phyloP scores from a whole-genome alignment of 495 filamentous ascomycete genomes.

The Xylaria flabelliformis region DNA sequence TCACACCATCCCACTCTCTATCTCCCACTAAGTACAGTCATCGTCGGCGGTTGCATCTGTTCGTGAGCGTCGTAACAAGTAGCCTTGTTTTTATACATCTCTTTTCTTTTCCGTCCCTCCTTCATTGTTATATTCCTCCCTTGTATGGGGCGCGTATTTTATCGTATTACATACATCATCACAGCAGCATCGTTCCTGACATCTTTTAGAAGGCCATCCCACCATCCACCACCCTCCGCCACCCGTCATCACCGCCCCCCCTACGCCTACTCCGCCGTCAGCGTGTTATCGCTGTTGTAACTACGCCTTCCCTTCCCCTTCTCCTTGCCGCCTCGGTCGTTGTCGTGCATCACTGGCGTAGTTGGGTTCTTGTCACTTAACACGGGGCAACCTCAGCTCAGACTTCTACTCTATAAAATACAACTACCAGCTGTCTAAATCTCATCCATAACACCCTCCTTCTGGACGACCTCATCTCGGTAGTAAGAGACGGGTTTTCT shows the following conservation, averaged over 20 bases:
- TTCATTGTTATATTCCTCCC: constrained; percentile 5
- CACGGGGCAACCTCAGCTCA: background rate
- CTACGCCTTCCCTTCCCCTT: background rate
- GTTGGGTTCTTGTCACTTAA: background rate
- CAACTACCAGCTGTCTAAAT: background rate
- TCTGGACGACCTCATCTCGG: background rate
- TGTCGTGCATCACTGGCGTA: constrained; percentile 1
- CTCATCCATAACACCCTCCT: background rate
- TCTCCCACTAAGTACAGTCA: constrained; percentile 4
- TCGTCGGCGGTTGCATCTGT: constrained; percentile 6
- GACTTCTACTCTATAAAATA: background rate
- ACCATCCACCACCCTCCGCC: background rate
- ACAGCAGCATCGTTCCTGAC: background rate
- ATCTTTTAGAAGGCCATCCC: background rate
- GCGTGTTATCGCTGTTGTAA: constrained; percentile 1
- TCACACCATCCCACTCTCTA: background rate
- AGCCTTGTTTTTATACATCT: constrained; percentile 2
- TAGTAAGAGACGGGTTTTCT: background rate
- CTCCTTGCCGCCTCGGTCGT: background rate
- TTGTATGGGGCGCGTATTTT: background rate
- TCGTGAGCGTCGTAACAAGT: background rate
- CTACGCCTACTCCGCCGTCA: background rate
- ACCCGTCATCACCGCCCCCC: background rate
- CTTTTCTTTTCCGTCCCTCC: background rate
- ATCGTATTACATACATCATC: constrained; percentile 3